Percentiles rank a stretch among this genome's conserved stretches.
These are phyloP conservation scores for Fusarium neocosmosporiellum DNA, from an alignment of 2,329 filamentous ascomycete genomes.

Conservation along the genomic window DNA sequence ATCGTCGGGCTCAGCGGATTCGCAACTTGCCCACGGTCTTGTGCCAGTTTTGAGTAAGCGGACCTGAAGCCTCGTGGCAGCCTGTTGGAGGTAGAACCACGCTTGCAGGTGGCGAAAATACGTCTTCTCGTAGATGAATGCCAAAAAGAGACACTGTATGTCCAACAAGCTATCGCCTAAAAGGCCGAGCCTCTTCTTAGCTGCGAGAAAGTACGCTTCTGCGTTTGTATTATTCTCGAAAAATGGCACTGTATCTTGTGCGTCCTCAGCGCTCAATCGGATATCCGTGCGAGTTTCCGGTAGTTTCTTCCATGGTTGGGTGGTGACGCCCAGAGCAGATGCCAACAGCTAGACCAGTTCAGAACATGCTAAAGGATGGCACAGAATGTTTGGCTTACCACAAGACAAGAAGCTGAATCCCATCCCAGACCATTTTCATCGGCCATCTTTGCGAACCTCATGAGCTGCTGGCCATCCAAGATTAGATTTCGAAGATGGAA, in stretches of 20 bases:
- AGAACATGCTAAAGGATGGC: background rate
- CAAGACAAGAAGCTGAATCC: conserved; percentile 36
- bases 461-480: conserved; percentile 30
- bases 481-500: conserved; percentile 40
- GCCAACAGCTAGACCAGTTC: conserved; percentile 4
- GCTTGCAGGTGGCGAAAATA: conserved; percentile 34
- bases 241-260: background rate
- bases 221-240: background rate
- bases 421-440: conserved; percentile 33
- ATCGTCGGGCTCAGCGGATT: background rate
- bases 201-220: conserved; percentile 37
- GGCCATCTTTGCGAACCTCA: conserved; percentile 21
- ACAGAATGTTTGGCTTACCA: conserved; percentile 15
- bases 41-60: conserved; percentile 7
- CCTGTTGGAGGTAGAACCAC: conserved; percentile 39
- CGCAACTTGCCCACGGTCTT: background rate
- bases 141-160: conserved; percentile 41
- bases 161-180: conserved; percentile 36
- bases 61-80: conserved; percentile 16
- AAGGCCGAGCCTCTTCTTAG: conserved; percentile 35
- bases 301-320: background rate
- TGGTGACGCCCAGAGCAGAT: conserved; percentile 5
- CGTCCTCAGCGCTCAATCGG: background rate
- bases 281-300: background rate
- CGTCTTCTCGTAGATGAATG: conserved; percentile 38